A percentile compares a stretch with the other conserved stretches of the same genome.
phyloP scores from a whole-genome alignment of 192 early-diverging fungal species.

The Rhizoclosmatium sp. region DNA sequence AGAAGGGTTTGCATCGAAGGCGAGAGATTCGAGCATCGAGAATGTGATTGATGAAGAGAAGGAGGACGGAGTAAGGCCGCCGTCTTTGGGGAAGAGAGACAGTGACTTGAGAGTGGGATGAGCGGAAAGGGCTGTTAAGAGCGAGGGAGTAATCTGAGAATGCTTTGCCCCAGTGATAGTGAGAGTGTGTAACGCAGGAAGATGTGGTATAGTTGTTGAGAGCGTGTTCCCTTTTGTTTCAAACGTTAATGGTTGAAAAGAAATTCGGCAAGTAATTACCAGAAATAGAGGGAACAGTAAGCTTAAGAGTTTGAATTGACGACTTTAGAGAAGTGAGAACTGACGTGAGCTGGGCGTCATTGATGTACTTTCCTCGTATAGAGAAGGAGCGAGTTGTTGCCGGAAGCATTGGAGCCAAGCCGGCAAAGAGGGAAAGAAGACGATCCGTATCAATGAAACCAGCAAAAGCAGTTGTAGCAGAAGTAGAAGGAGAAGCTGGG shows the following conservation, averaged over 20 bases:
- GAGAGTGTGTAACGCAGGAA: not conserved
- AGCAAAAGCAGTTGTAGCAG: not conserved
- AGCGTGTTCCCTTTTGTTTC: not conserved
- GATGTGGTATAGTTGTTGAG: not conserved
- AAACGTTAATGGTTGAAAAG: not conserved
- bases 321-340: not conserved
- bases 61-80: not conserved
- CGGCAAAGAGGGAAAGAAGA: not conserved
- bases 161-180: not conserved
- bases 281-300: not conserved
- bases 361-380: not conserved
- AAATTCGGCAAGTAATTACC: not conserved
- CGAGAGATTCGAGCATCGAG: not conserved
- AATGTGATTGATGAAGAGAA: not conserved
- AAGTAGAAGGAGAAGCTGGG: not conserved
- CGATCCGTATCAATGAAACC: not conserved
- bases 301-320: not conserved
- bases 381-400: not conserved
- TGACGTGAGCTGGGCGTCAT: not conserved
- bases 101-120: not conserved
- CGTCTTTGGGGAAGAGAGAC: not conserved
- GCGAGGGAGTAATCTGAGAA: not conserved
- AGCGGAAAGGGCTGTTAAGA: not conserved
- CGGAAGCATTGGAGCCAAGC: not conserved
- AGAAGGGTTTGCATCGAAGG: not conserved